These are phyloP conservation scores for Chloranthus sessilifolius DNA, from an alignment of 164 flowering plant species.

Conservation along the genomic window DNA sequence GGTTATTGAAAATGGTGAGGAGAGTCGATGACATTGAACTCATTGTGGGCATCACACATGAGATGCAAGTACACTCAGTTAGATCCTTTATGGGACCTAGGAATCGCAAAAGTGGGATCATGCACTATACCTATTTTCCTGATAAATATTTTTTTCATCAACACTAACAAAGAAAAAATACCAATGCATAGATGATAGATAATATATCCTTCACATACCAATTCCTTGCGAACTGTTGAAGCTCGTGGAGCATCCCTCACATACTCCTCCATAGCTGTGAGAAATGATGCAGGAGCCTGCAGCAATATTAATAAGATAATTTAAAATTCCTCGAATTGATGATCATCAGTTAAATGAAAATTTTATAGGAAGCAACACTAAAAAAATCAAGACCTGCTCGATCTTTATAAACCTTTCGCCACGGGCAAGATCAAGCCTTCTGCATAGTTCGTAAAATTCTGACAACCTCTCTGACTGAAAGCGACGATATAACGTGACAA, in stretches of 20 bases:
- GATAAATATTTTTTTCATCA: too few relatives aligned
- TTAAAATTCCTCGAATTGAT: not conserved
- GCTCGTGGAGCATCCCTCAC: constrained; percentile 86
- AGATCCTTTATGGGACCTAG: too few relatives aligned
- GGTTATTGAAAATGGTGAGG: too few relatives aligned
- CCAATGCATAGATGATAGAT: not conserved
- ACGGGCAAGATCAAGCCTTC: constrained; percentile 81
- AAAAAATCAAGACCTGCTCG: constrained; percentile 65
- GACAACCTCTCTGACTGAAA: constrained; percentile 83
- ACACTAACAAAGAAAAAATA: too few relatives aligned
- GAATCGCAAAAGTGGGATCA: too few relatives aligned
- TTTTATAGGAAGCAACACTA: not conserved
- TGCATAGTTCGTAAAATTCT: constrained; percentile 92
- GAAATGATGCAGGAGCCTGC: constrained; percentile 93
- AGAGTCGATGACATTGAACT: too few relatives aligned
- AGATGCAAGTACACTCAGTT: too few relatives aligned
- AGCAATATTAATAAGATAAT: constrained; percentile 19
- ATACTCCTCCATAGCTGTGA: constrained; percentile 98
- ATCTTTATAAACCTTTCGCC: constrained; percentile 87
- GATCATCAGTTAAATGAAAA: not conserved
- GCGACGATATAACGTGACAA: constrained; percentile 1
- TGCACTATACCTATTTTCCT: too few relatives aligned
- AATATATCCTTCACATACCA: constrained; percentile 34
- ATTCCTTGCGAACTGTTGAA: constrained; percentile 59
- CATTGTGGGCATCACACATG: not conserved